Percentiles rank a stretch among this genome's conserved stretches.
Evolutionary conservation across 805 yeast species (phyloP).

Genomic region (Vanderwaltozyma polyspora): DNA sequence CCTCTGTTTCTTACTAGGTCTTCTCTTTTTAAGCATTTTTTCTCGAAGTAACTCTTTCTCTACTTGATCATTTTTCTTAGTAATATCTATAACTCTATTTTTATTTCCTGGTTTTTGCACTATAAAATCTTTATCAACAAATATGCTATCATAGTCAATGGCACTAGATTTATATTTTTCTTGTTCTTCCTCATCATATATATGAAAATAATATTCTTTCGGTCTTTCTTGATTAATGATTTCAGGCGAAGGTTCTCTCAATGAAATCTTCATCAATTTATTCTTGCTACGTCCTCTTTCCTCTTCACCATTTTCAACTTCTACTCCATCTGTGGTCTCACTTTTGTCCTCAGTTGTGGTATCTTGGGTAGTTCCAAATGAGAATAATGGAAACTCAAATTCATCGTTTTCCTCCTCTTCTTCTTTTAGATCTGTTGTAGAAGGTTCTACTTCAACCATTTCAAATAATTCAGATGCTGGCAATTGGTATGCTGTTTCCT

Average conservation of each 20-base stretch:
- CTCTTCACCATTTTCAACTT: neutral
- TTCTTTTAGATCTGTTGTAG: slow-evolving; percentile 1
- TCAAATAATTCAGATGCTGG: too few relatives aligned
- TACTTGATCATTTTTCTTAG: slow-evolving; percentile 11
- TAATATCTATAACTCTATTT: slow-evolving; percentile 10
- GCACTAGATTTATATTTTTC: slow-evolving; percentile 12
- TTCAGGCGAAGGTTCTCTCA: slow-evolving; percentile 15
- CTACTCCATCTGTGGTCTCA: neutral
- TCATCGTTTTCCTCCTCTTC: slow-evolving; percentile 11
- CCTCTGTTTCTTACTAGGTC: slow-evolving; percentile 27
- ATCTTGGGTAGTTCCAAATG: slow-evolving; percentile 8
- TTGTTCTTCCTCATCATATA: slow-evolving; percentile 7
- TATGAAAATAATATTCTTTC: slow-evolving; percentile 15
- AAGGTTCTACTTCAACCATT: slow-evolving; percentile 14
- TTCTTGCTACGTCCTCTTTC: slow-evolving; percentile 6
- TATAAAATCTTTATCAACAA: slow-evolving; percentile 7
- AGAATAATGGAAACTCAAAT: slow-evolving; percentile 24
- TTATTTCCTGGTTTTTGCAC: slow-evolving; percentile 5
- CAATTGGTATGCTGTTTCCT: too few relatives aligned
- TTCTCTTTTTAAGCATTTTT: slow-evolving; percentile 12
- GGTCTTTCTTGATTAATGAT: slow-evolving; percentile 16
- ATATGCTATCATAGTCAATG: slow-evolving; percentile 10
- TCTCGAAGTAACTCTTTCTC: slow-evolving; percentile 7
- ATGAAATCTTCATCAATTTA: slow-evolving; percentile 18
- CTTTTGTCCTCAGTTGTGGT: neutral